Evolutionary conservation across 345 rosid species (phyloP), one percentile per base, ranked within the genome.

Genomic region (Arabidopsis suecica): DNA sequence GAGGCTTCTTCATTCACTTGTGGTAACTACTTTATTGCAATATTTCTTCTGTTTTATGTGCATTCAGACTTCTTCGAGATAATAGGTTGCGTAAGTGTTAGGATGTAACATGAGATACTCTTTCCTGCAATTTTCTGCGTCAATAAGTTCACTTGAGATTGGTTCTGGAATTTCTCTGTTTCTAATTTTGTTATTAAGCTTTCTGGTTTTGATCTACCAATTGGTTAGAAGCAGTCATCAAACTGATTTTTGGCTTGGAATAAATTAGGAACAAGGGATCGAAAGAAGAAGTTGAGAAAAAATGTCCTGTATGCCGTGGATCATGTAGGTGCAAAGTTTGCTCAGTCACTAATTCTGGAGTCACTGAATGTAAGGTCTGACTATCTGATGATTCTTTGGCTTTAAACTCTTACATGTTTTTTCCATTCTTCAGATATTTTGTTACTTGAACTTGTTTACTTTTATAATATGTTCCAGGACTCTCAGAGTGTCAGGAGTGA

Each of bases 251-350:
- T 44, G 25, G 25, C 25, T 47, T 70, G 59, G 75, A 70, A 11
- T 37, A 32, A 70, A 47, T 51, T 65, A 78, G 81, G 69, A 78
- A 72, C 69, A 93, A 65, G n/a, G 81, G 81, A 12, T 78, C 78
- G 22, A 78, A 10, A 60, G 69, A 95, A 83, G 93, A 92, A 80
- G 91, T 95, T 71, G 83, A 82, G 85, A 83, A 62, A 74, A 83
- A 83, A 44, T 95, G 99, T 74, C 98, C 98, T 54, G 93, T 90
- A 14, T 95, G 99, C 69, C 83, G 84, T 75, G 89, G 88, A 81
- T 82, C 86, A 66, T 92, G 99, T 78, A 65, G 88, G 79, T 95
- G 99, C 83, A 89, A 86, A 78, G 81, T 68, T 61, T 92, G 99
- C 88, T 74, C 81, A 13, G 87, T 76, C 77, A 64, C 72, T 74